Evolutionary conservation across 345 rosid species (phyloP), one percentile per base, ranked within the genome.

Genomic region (Dimocarpus longan): DNA sequence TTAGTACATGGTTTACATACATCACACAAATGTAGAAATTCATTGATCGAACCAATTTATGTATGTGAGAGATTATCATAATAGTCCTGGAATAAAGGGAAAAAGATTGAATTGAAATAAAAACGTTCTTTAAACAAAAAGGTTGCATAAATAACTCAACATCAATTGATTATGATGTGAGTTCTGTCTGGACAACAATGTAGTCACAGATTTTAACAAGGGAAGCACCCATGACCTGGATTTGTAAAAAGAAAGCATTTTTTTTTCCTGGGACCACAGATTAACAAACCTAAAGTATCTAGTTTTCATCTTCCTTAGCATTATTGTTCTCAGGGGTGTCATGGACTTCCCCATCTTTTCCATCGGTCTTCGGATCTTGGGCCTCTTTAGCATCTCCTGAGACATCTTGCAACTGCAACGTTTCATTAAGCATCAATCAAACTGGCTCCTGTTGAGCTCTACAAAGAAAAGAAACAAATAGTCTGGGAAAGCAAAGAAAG

Each of bases 341-440:
- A 43, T 75, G 81, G 9, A 22, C 79, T 80, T 83, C 86, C 71
- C 77, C 87, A 54, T 83, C 87, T 80, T 78, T 74, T 42, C 37
- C 81, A 28, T 80, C 83, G 16, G 46, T 73, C 78, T 76, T 79
- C 68, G 79, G 59, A 59, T 83, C 86, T 73, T 70, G 42, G 32
- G 69, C 76, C 74, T 83, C 88, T 82, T 87, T 84, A 66, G 80
- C 83, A 80, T 84, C 89, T 68, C 78, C 86, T 12, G 79, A 22
- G 65, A 68, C 76, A 88, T 88, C 97, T 86, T 87, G 91, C 84
- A 90, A 80, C 97, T 89, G 86, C 79, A 82, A 5, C 54, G 67
- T 19, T 74, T 70, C 62, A 54, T 40, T 60, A 71, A 67, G 56
- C 21, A 77, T 71, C 48, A 24, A 24, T 54, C 16, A 39, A 40